Base-by-base conservation (phyloP, 1,139 yeast species). In the Cylindricascospora bacillispora region DNA sequence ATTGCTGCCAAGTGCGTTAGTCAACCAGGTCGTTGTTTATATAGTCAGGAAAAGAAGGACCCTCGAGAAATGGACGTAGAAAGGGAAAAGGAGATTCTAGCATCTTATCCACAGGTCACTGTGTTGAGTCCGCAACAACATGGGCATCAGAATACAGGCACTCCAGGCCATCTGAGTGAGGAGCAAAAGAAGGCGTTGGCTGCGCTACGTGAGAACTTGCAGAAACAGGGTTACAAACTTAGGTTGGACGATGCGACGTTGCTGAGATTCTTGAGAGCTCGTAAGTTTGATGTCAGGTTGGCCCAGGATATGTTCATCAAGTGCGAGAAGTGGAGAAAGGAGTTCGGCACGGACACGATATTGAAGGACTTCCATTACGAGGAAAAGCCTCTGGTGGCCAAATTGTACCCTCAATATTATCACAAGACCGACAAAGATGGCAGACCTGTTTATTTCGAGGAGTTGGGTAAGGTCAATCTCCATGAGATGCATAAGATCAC, bases 381-480 rank as follows among this genome's bases (percentile, higher is more conserved):
- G 20, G 97, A 86, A 62, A 86, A 86, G 63, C 77, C 89, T 13
- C 57, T 73, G 38, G 94, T 83, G 39, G 93, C 93, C 39, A 69
- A 71, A 53, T 76, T 66, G 60, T 86, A 86, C 57, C 97, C 97
- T 13, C 95, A 85, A 60, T 86, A 83, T 61, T 86, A 86, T 60
- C 95, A 86, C 64, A 85, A 86, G 66, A 80, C 85, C 27, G 97
- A 86, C 57, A 81, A 70, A 52, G 97, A 86, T 38, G 97, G 97
- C 26, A 77, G 97, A 49, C 97, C 97, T 2, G 77, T 85, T 30
- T 86, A 86, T 60, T 67, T 77, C 45, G 97, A 86, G 63, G 93
- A 86, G 56, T 68, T 86, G 44, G 95, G 97, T 30, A 63, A 73
- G 34, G 94, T 86, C 37, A 80, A 83, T 59, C 67, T 86, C 55